Conservation (phyloP, 2,329 filamentous ascomycete genomes). For the Fusarium pseudoanthophilum region DNA sequence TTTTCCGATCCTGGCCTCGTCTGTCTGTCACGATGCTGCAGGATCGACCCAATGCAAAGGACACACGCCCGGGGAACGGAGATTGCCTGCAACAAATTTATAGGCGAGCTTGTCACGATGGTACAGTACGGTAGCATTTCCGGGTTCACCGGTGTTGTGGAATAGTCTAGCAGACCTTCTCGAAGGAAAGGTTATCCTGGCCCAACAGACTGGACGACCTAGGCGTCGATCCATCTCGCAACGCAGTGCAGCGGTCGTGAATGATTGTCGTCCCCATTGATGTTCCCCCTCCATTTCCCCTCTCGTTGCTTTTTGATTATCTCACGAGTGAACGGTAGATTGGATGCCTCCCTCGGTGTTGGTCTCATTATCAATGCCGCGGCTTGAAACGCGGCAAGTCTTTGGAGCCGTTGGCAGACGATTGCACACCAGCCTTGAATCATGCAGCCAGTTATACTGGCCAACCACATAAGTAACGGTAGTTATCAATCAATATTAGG, state of each 20-base stretch:
- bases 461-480: neutral
- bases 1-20: slow-evolving; percentile 27
- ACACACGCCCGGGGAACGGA: slow-evolving; percentile 36
- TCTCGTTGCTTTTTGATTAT: slow-evolving; percentile 31
- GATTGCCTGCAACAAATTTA: slow-evolving; percentile 30
- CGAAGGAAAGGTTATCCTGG: slow-evolving; percentile 42
- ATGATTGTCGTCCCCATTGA: slow-evolving; percentile 7
- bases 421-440: slow-evolving; percentile 13
- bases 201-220: slow-evolving; percentile 41
- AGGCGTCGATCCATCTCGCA: slow-evolving; percentile 43
- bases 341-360: slow-evolving; percentile 34
- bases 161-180: slow-evolving; percentile 35
- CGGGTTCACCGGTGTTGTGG: slow-evolving; percentile 34
- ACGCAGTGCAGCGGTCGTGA: slow-evolving; percentile 14
- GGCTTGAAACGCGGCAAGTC: slow-evolving; percentile 37
- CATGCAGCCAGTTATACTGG: slow-evolving; percentile 18
- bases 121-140: slow-evolving; percentile 33
- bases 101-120: slow-evolving; percentile 16
- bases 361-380: slow-evolving; percentile 17
- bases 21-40: slow-evolving; percentile 27
- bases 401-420: slow-evolving; percentile 12
- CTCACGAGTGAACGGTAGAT: slow-evolving; percentile 13
- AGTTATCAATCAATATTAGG: neutral
- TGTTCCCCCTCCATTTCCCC: slow-evolving; percentile 18
- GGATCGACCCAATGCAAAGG: slow-evolving; percentile 40